Evolutionary conservation across 73 alveolate species (phyloP), one percentile per base, ranked within the genome.

Genomic region (Tetrahymena elliotti): DNA sequence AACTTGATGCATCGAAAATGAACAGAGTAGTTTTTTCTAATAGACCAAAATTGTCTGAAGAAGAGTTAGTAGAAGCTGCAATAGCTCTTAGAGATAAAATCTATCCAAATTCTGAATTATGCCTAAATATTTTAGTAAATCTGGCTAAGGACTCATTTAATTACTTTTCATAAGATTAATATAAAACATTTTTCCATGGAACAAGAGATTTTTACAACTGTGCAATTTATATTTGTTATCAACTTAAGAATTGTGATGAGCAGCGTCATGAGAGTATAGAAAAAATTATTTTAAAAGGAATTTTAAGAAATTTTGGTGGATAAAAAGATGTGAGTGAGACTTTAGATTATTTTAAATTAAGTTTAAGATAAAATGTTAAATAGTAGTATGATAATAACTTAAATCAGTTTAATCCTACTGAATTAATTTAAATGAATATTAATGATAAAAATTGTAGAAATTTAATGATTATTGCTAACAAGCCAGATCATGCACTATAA

Each of bases 1-100:
- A 95, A 52, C 95, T 97, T 82, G 97, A 97, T 96, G 98, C 99
- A 0, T 93, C 98, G n/a, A 95, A 97, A 95, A 96, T 97, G 97
- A 97, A 97, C 83, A 93, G 98, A 84, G 94, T 84, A 27, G 35
- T 84, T 38, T 84, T 38, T 84, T 3, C 82, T 6, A 38, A 22
- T 38, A 84, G 94, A 16, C 94, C 94, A 27, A 33, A 84, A 24
- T 40, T 40, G 27, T 38, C 53, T 3, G 82, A 84, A 84, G 11
- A 1, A 0, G 94, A 84, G 22, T 18, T 84, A 20, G 2, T 38
- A 84, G 94, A 38, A 33, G 82, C 94, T 6, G 94, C 94, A 38
- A 84, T 18, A n/a, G 82, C 34, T 68, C 11, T 68, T 0, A 3
- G n/a, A 68, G 6, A 18, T 18, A 24, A 36, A n/a, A 68, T 68